Conservation (phyloP, 2,329 filamentous ascomycete genomes). For the Mycocentrospora acerina region DNA sequence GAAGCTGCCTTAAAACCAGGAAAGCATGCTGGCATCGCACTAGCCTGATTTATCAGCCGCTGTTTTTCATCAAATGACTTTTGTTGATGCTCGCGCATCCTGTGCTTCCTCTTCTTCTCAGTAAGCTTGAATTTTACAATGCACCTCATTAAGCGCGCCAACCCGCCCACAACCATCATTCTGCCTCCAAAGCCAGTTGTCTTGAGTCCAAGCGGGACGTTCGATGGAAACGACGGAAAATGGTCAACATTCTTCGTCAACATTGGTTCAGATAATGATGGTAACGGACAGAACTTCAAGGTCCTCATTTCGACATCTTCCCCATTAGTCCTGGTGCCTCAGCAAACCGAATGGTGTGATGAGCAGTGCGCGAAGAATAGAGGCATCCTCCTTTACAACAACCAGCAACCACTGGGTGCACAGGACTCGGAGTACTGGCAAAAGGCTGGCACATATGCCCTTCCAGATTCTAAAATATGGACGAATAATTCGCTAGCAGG, state of each 20-base stretch:
- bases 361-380: constrained; percentile 29
- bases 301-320: constrained; percentile 38
- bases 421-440: constrained; percentile 20
- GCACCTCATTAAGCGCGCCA: constrained; percentile 23
- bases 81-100: constrained; percentile 13
- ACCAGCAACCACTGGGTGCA: constrained; percentile 23
- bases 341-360: constrained; percentile 29
- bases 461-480: constrained; percentile 24
- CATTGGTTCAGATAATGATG: constrained; percentile 30
- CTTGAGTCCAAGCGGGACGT: constrained; percentile 22
- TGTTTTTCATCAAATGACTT: constrained; percentile 11
- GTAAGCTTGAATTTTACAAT: constrained; percentile 22
- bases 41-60: constrained; percentile 11
- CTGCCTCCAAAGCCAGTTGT: constrained; percentile 14
- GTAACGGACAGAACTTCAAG: constrained; percentile 39
- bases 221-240: constrained; percentile 44
- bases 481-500: constrained; percentile 15
- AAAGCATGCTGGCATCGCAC: constrained; percentile 13
- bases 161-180: constrained; percentile 10
- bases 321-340: constrained; percentile 25
- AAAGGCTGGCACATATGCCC: constrained; percentile 8
- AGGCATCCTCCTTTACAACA: constrained; percentile 24
- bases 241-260: constrained; percentile 48
- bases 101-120: constrained; percentile 3
- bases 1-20: constrained; percentile 12